A percentile compares a stretch with the other conserved stretches of the same genome.
These are phyloP conservation scores for Taiwanofungus camphoratus DNA, from an alignment of 1,284 basidiomycete genomes.

Conservation along the genomic window DNA sequence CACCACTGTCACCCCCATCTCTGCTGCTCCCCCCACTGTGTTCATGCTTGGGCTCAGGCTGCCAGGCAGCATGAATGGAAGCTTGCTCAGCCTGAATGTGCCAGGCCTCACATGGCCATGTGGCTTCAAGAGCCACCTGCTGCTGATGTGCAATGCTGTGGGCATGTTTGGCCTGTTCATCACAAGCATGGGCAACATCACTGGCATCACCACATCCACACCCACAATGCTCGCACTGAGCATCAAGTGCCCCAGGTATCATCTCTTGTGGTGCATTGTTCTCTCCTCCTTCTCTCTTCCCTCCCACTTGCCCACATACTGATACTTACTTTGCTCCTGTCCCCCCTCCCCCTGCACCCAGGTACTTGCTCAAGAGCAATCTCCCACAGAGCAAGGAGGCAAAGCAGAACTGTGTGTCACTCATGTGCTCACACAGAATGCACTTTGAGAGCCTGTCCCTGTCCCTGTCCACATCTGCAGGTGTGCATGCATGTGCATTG, in stretches of 20 bases:
- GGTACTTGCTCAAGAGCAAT: constrained; percentile 25
- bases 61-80: no score
- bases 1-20: no score
- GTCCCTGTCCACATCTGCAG: background rate
- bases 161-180: no score
- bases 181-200: no score
- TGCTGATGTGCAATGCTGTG: constrained; percentile 47
- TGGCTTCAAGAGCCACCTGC: constrained; percentile 28
- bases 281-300: background rate
- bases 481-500: constrained; percentile 7
- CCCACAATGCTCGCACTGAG: constrained; percentile 56
- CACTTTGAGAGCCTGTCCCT: constrained; percentile 13
- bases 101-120: constrained; percentile 14
- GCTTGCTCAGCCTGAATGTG: no score
- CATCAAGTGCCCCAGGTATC: constrained; percentile 63
- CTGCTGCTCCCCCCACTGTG: no score
- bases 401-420: background rate
- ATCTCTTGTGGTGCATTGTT: constrained; percentile 48
- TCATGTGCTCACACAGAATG: constrained; percentile 20
- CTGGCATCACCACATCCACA: no score
- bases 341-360: constrained; percentile 3
- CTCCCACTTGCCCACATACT: no score
- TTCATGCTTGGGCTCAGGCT: no score
- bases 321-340: background rate
- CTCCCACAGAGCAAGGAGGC: constrained; percentile 11